Conservation (phyloP, 2,329 filamentous ascomycete genomes). For the Cercospora sojina region DNA sequence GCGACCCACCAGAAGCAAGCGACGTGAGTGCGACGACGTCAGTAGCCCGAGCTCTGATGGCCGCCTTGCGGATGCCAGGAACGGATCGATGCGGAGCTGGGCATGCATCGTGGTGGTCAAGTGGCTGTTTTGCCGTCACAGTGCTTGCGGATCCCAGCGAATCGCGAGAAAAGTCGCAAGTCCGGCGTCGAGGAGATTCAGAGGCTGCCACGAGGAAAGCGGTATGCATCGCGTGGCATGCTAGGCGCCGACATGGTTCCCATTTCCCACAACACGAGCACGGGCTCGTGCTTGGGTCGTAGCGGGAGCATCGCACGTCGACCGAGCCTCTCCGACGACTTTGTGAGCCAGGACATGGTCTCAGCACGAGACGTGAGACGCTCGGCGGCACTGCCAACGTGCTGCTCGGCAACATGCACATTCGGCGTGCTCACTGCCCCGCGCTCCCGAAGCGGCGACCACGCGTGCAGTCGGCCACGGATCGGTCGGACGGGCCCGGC, state of each 20-base stretch:
- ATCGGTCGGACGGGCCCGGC: background rate
- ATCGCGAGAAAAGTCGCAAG: background rate
- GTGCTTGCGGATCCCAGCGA: background rate
- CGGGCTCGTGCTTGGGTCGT: background rate
- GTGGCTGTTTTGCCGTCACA: background rate
- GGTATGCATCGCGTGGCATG: conserved; percentile 4
- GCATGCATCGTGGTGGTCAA: background rate
- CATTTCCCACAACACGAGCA: background rate
- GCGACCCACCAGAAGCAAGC: background rate
- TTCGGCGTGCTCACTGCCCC: background rate
- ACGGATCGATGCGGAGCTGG: background rate
- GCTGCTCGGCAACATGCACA: background rate
- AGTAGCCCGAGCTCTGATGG: background rate
- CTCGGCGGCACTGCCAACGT: background rate
- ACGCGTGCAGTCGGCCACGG: background rate
- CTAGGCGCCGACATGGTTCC: background rate
- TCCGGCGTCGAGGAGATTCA: conserved; percentile 3
- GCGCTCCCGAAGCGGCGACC: background rate
- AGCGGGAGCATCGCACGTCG: background rate
- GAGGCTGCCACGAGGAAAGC: conserved; percentile 13
- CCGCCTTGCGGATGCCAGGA: background rate
- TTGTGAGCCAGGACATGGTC: background rate
- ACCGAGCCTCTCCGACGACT: conserved; percentile 4
- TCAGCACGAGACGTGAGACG: background rate
- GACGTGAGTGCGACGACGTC: background rate